Percentiles rank a stretch among this genome's conserved stretches.
phyloP scores from a whole-genome alignment of 805 yeast species.

The Tetrapisispora taiwanensis region DNA sequence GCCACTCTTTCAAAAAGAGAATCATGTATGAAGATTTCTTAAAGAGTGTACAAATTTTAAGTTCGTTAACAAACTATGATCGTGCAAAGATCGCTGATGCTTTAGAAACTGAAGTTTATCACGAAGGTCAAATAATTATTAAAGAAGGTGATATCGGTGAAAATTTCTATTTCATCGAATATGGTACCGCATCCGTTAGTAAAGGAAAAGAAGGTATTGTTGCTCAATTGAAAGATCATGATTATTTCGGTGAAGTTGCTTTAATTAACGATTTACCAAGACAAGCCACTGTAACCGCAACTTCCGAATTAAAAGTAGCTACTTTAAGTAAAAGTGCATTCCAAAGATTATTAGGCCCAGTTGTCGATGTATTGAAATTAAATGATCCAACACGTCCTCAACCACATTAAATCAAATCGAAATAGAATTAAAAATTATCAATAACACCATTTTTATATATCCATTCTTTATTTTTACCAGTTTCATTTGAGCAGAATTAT shows the following conservation, averaged over 20 bases:
- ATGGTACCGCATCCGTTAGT: conserved; percentile 72
- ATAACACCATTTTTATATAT: neutral
- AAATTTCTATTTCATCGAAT: conserved; percentile 62
- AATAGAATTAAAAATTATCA: neutral
- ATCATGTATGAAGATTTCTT: conserved; percentile 81
- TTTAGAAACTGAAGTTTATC: conserved; percentile 62
- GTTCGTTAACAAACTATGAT: conserved; percentile 64
- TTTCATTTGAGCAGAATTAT: neutral
- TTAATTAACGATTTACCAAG: conserved; percentile 84
- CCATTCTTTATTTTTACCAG: neutral
- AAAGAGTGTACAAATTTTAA: conserved; percentile 74
- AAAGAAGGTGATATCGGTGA: conserved; percentile 81
- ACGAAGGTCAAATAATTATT: conserved; percentile 64
- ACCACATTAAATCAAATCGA: neutral
- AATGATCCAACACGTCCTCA: conserved; percentile 58
- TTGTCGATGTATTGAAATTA: conserved; percentile 73
- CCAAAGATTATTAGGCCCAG: conserved; percentile 89
- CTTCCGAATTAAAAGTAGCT: conserved; percentile 72
- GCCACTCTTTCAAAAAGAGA: conserved; percentile 84
- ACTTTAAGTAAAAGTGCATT: conserved; percentile 86
- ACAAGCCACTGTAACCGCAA: conserved; percentile 84
- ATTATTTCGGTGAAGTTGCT: conserved; percentile 95
- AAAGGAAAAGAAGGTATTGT: conserved; percentile 52
- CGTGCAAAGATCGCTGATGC: conserved; percentile 93
- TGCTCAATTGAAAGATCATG: conserved; percentile 60